phyloP scores from a whole-genome alignment of 169 alveolate species.

The Amoebophrya sp. region DNA sequence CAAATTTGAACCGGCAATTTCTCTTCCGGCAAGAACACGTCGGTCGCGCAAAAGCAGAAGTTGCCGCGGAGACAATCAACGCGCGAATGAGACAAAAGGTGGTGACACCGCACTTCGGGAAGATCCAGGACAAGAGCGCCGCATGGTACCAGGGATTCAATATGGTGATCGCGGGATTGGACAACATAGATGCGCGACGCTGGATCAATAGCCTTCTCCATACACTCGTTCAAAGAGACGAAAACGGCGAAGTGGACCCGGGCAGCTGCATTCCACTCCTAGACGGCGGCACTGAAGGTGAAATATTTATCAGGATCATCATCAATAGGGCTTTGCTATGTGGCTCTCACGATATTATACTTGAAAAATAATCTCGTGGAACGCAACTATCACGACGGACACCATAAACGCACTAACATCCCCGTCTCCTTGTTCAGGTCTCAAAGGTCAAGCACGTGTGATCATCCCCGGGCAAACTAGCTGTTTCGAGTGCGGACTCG shows the following conservation, averaged over 20 bases:
- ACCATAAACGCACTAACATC: no score
- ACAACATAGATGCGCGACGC: constrained; percentile 80
- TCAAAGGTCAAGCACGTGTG: constrained; percentile 32
- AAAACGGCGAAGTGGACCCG: background rate
- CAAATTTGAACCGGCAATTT: constrained; percentile 95
- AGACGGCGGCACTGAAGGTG: background rate
- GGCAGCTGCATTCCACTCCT: background rate
- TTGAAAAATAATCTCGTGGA: no score
- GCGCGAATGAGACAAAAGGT: constrained; percentile 35
- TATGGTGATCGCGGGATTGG: constrained; percentile 79
- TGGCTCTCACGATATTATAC: no score
- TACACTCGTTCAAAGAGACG: constrained; percentile 59
- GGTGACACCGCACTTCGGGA: constrained; percentile 29
- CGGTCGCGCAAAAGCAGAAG: constrained; percentile 70
- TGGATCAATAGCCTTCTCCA: constrained; percentile 73
- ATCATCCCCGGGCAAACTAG: constrained; percentile 74
- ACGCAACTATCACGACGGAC: no score
- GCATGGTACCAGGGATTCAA: constrained; percentile 70
- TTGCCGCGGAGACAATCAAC: constrained; percentile 69
- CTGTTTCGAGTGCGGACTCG: constrained; percentile 81
- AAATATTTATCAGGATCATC: background rate
- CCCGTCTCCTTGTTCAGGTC: no score
- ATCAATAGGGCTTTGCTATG: no score
- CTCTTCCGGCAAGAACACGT: constrained; percentile 66
- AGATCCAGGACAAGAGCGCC: constrained; percentile 58